A percentile compares a stretch with the other conserved stretches of the same genome.
phyloP scores from a whole-genome alignment of 805 yeast genomes.

The Kodamaea laetipori region DNA sequence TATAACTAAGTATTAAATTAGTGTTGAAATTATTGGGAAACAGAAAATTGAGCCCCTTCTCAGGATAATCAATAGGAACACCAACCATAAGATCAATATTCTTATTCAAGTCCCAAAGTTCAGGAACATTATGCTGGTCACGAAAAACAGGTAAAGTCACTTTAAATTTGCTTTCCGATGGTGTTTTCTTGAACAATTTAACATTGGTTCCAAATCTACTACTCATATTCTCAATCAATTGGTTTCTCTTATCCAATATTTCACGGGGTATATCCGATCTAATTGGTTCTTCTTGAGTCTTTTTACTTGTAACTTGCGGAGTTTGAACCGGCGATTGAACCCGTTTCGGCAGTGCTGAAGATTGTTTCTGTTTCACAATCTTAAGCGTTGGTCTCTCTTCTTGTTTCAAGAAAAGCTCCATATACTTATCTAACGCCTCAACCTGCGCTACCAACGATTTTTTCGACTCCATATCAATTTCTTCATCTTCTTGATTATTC shows the following conservation, averaged over 20 bases:
- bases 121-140: constrained; percentile 23
- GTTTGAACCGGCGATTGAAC: not conserved
- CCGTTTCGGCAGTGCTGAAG: not conserved
- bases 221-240: constrained; percentile 28
- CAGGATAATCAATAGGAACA: constrained; percentile 39
- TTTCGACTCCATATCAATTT: constrained; percentile 43
- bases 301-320: no score
- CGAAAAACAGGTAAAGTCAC: constrained; percentile 32
- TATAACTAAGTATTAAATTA: constrained; percentile 29
- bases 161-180: constrained; percentile 31
- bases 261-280: constrained; percentile 13
- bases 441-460: constrained; percentile 57
- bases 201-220: constrained; percentile 26
- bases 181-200: constrained; percentile 18
- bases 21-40: constrained; percentile 35
- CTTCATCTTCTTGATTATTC: constrained; percentile 23
- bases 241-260: constrained; percentile 17
- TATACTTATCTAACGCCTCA: constrained; percentile 53
- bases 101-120: constrained; percentile 29
- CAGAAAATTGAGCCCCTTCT: constrained; percentile 21
- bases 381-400: constrained; percentile 65
- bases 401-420: constrained; percentile 59
- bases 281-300: not conserved
- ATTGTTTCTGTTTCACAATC: constrained; percentile 42
- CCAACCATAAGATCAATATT: constrained; percentile 33